Percentiles rank a stretch among this genome's conserved stretches.
Conservation (phyloP, 805 yeast genomes). For the Zygotorulaspora florentina region DNA sequence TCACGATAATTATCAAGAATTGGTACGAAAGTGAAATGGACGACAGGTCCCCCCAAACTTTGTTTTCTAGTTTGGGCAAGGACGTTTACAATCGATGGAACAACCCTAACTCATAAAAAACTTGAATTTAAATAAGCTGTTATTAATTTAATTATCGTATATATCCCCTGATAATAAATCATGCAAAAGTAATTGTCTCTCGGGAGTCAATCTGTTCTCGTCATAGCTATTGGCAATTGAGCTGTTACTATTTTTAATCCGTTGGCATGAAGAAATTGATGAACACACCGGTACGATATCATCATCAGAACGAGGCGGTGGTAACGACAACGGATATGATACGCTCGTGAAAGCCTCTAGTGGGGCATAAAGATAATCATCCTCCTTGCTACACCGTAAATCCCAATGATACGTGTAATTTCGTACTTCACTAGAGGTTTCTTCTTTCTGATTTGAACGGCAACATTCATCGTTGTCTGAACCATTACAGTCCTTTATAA, state of each 20-base stretch:
- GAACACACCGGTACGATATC: slow-evolving; percentile 11
- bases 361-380: slow-evolving; percentile 5
- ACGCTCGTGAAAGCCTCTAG: slow-evolving; percentile 6
- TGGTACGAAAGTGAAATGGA: slow-evolving; percentile 26
- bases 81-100: slow-evolving; percentile 28
- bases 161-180: slow-evolving; percentile 24
- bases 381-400: neutral
- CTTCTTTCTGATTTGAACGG: neutral
- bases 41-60: slow-evolving; percentile 1
- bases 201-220: neutral
- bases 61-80: slow-evolving; percentile 22
- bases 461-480: neutral
- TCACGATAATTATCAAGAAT: slow-evolving; percentile 26
- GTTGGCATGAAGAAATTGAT: neutral
- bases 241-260: neutral
- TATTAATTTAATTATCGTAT: slow-evolving; percentile 11
- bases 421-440: neutral
- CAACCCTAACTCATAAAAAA: neutral
- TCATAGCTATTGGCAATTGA: neutral
- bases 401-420: slow-evolving; percentile 1
- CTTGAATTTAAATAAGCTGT: neutral
- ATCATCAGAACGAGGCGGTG: slow-evolving; percentile 14
- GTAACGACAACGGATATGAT: slow-evolving; percentile 8
- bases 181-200: slow-evolving; percentile 16
- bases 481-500: neutral